phyloP scores from a whole-genome alignment of 257 asterid species.

The Ilex asprella region DNA sequence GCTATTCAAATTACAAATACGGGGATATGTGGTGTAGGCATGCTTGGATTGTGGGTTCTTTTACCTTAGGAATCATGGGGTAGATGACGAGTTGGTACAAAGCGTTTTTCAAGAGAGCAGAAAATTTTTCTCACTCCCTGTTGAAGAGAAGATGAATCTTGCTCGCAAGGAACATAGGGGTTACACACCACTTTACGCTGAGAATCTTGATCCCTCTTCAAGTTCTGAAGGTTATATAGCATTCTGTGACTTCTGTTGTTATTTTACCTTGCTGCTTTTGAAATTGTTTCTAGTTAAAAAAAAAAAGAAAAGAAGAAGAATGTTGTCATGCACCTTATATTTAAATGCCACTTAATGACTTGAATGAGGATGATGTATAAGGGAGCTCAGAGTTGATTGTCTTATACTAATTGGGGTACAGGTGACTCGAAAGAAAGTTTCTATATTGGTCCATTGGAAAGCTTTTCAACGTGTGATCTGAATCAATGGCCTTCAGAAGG shows the following conservation, averaged over 20 bases:
- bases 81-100: conserved; percentile 31
- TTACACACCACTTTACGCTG: conserved; percentile 43
- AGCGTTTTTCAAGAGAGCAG: conserved; percentile 34
- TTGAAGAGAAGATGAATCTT: conserved; percentile 40
- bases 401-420: conserved; percentile 11
- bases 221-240: conserved; percentile 28
- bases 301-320: too few species aligned
- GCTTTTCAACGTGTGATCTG: conserved; percentile 13
- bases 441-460: conserved; percentile 44
- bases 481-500: conserved; percentile 68
- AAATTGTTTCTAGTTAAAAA: background rate
- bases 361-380: background rate
- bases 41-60: conserved; percentile 51
- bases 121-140: conserved; percentile 32
- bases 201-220: conserved; percentile 42
- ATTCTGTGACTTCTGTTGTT: background rate
- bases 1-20: background rate
- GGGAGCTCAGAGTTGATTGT: conserved; percentile 2
- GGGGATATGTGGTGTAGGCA: conserved; percentile 24
- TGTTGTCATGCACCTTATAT: too few species aligned
- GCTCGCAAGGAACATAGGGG: conserved; percentile 36
- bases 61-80: conserved; percentile 57
- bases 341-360: background rate
- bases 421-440: conserved; percentile 61
- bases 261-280: background rate